These are phyloP conservation scores for Blastobotrys serpentis DNA, from an alignment of 1,139 yeast species.

Conservation along the genomic window DNA sequence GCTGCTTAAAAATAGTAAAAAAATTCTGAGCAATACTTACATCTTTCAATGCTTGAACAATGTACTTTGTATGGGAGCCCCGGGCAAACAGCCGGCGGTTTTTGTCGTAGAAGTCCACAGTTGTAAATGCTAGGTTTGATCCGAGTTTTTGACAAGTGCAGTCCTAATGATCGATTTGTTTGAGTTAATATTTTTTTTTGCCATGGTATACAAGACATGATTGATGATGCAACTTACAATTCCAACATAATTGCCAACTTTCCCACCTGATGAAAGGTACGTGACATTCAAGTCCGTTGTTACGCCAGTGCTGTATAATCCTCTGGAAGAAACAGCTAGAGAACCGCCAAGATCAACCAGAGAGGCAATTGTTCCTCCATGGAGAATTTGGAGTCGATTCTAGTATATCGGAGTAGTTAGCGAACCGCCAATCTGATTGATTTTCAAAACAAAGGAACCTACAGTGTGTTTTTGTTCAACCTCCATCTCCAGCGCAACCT, in stretches of 20 bases:
- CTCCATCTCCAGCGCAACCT: conserved; percentile 36
- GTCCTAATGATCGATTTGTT: conserved; percentile 20
- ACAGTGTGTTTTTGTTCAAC: conserved; percentile 41
- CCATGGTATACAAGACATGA: no score
- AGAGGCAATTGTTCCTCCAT: conserved; percentile 45
- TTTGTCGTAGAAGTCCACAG: conserved; percentile 36
- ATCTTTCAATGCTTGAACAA: conserved; percentile 40
- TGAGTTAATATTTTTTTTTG: conserved; percentile 5
- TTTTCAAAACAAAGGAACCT: conserved; percentile 23
- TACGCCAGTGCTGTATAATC: conserved; percentile 45
- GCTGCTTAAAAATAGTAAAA: no score
- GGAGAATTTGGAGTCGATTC: conserved; percentile 43
- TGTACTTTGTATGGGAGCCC: conserved; percentile 46
- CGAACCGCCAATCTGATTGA: no score
- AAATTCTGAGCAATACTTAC: conserved; percentile 27
- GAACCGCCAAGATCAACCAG: conserved; percentile 48
- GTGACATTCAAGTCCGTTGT: conserved; percentile 45
- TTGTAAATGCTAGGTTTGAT: conserved; percentile 44
- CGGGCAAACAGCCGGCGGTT: conserved; percentile 40
- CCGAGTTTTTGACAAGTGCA: conserved; percentile 42
- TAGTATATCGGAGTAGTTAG: conserved; percentile 14
- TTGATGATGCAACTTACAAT: conserved; percentile 29
- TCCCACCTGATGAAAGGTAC: conserved; percentile 44
- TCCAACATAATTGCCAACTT: conserved; percentile 35
- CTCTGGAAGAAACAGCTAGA: conserved; percentile 44